Evolutionary conservation across 805 yeast genomes (phyloP).

Genomic region (Yarrowia osloensis): DNA sequence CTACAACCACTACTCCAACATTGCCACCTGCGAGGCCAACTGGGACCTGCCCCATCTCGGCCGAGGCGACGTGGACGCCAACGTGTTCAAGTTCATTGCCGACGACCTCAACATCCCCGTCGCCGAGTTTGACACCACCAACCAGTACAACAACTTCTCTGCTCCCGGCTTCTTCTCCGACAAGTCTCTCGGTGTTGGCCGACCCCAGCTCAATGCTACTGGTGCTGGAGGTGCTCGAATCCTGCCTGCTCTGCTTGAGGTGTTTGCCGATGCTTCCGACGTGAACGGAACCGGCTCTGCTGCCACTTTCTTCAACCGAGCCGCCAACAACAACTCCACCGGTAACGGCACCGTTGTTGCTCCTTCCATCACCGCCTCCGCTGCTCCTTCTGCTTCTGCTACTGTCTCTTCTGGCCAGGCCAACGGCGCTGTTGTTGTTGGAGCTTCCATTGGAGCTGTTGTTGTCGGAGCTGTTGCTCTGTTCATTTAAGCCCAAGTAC

Average conservation of each 20-base stretch:
- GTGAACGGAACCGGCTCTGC: slow-evolving; percentile 15
- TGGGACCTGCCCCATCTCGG: slow-evolving; percentile 54
- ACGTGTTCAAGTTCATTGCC: slow-evolving; percentile 51
- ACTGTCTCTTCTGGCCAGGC: background rate
- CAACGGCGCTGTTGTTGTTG: background rate
- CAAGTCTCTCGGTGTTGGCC: background rate
- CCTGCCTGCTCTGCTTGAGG: slow-evolving; percentile 9
- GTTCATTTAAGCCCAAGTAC: background rate
- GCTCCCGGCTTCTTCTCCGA: slow-evolving; percentile 17
- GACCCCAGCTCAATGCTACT: slow-evolving; percentile 17
- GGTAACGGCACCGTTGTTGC: background rate
- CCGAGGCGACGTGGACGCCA: slow-evolving; percentile 54
- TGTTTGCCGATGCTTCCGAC: background rate
- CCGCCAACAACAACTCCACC: background rate
- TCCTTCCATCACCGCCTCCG: background rate
- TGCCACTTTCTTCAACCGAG: slow-evolving; percentile 12
- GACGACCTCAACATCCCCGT: slow-evolving; percentile 37
- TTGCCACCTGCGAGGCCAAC: slow-evolving; percentile 53
- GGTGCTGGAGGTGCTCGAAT: slow-evolving; percentile 17
- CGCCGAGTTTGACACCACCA: slow-evolving; percentile 2
- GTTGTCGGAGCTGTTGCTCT: background rate
- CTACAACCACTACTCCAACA: slow-evolving; percentile 56
- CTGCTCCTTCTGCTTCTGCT: background rate
- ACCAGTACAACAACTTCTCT: slow-evolving; percentile 24
- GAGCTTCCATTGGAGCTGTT: background rate